Evolutionary conservation across 495 filamentous ascomycete species (phyloP).

Genomic region (Amorphotheca resinae): DNA sequence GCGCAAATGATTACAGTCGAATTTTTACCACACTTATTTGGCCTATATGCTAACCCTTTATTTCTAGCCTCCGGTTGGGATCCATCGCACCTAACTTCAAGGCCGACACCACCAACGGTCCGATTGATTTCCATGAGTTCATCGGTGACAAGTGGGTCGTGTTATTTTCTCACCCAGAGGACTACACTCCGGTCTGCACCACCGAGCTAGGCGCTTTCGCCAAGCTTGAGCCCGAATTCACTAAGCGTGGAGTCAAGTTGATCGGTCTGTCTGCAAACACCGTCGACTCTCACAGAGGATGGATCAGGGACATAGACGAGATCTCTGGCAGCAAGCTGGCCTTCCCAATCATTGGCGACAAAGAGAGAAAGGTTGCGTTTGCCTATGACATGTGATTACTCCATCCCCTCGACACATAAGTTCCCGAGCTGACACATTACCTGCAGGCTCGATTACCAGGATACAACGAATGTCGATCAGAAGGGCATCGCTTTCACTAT

Average conservation of each 20-base stretch:
- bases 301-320: slow-evolving; percentile 96
- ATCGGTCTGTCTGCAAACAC: slow-evolving; percentile 88
- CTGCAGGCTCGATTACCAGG: slow-evolving; percentile 66
- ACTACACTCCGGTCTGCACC: slow-evolving; percentile 92
- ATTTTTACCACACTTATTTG: too few relatives aligned
- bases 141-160: slow-evolving; percentile 90
- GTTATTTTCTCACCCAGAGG: slow-evolving; percentile 94
- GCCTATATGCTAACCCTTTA: too few relatives aligned
- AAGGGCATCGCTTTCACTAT: slow-evolving; percentile 98
- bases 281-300: slow-evolving; percentile 47
- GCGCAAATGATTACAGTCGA: too few relatives aligned
- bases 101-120: slow-evolving; percentile 79
- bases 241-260: slow-evolving; percentile 83
- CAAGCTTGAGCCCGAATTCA: slow-evolving; percentile 94
- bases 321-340: slow-evolving; percentile 64
- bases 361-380: slow-evolving; percentile 83
- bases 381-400: slow-evolving; percentile 78
- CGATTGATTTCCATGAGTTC: slow-evolving; percentile 94
- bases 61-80: slow-evolving; percentile 80
- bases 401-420: slow-evolving; percentile 1
- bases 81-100: slow-evolving; percentile 85
- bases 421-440: neutral
- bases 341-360: slow-evolving; percentile 97
- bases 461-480: slow-evolving; percentile 71
- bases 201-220: slow-evolving; percentile 96